These are phyloP conservation scores for Plenodomus lindquistii DNA, from an alignment of 2,329 filamentous ascomycete species.

Conservation along the genomic window DNA sequence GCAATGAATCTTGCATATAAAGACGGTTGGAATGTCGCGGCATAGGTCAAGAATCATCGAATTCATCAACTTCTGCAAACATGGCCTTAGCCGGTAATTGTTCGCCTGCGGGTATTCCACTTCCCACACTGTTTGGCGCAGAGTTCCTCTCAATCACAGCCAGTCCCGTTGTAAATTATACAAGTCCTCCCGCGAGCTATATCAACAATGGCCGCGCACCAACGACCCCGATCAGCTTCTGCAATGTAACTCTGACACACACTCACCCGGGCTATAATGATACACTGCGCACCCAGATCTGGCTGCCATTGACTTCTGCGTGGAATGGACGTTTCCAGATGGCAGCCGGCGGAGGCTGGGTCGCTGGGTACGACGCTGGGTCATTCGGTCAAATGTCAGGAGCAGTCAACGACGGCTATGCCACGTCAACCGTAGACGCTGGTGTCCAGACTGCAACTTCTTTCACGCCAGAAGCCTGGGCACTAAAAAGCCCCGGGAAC, in stretches of 20 bases:
- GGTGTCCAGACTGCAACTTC: not conserved
- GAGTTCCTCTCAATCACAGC: too few species aligned
- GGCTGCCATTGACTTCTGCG: slow-evolving; percentile 13
- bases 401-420: slow-evolving; percentile 17
- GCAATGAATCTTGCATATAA: too few species aligned
- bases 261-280: slow-evolving; percentile 19
- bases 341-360: slow-evolving; percentile 20
- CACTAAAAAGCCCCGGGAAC: slow-evolving; percentile 10
- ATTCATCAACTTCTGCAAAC: too few species aligned
- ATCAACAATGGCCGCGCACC: slow-evolving; percentile 12
- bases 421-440: slow-evolving; percentile 3
- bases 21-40: too few species aligned
- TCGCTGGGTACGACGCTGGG: slow-evolving; percentile 8
- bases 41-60: too few species aligned
- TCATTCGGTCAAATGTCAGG: slow-evolving; percentile 8
- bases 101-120: too few species aligned
- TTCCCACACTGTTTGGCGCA: too few species aligned
- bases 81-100: too few species aligned
- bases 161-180: too few species aligned
- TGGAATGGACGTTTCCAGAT: slow-evolving; percentile 22
- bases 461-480: not conserved
- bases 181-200: too few species aligned
- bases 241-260: slow-evolving; percentile 23
- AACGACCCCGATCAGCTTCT: slow-evolving; percentile 12
- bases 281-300: slow-evolving; percentile 11